Evolutionary conservation across 331 rosid species (phyloP).

Genomic region (Quercus lobata): DNA sequence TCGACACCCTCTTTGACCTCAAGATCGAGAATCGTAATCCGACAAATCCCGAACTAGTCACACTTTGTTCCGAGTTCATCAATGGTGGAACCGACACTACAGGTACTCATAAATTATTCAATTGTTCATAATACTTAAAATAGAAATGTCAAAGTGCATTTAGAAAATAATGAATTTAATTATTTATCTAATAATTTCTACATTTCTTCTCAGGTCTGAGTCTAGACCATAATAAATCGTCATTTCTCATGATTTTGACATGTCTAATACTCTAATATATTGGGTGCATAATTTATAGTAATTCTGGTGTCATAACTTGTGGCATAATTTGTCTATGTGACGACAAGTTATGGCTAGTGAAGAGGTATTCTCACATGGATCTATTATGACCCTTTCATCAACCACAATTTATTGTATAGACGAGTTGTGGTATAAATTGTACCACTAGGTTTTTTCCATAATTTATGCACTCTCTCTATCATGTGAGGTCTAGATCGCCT

Average conservation of each 20-base stretch:
- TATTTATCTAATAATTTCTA: too few relatives aligned
- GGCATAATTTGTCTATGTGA: fast-evolving
- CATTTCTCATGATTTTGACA: too few relatives aligned
- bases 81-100: slow-evolving; percentile 97
- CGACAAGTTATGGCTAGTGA: fast-evolving
- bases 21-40: slow-evolving; percentile 60
- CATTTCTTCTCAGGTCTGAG: too few relatives aligned
- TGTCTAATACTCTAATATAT: too few relatives aligned
- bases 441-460: fast-evolving
- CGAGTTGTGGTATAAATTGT: too few relatives aligned
- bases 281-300: fast-evolving
- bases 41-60: slow-evolving; percentile 50
- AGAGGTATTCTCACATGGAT: fast-evolving
- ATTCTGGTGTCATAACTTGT: fast-evolving
- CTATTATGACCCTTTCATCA: too few relatives aligned
- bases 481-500: too few relatives aligned
- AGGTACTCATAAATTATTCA: slow-evolving; percentile 31
- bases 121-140: too few relatives aligned
- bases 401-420: too few relatives aligned
- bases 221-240: too few relatives aligned
- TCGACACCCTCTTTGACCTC: slow-evolving; percentile 80
- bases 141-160: fast-evolving
- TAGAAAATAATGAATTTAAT: too few relatives aligned
- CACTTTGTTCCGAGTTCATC: slow-evolving; percentile 78
- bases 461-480: too few relatives aligned